Conservation (phyloP, 169 alveolate species). For the Eimeria praecox region DNA sequence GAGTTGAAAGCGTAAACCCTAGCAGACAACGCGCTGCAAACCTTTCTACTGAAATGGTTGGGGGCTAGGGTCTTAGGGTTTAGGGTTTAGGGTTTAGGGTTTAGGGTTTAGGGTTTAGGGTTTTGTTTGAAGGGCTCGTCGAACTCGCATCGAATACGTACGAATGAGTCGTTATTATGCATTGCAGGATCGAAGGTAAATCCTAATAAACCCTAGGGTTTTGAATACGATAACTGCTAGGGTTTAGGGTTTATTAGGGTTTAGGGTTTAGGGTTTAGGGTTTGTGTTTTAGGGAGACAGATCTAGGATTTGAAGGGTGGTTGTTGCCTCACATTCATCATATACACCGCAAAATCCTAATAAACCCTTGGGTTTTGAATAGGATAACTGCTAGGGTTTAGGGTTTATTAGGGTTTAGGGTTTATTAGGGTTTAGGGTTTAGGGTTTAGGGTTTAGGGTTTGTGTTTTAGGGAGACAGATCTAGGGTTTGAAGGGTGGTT, state of each 20-base stretch:
- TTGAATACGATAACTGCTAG: too few species aligned
- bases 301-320: constrained; percentile 82
- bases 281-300: constrained; percentile 68
- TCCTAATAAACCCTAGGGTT: constrained; percentile 3
- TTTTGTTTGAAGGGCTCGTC: constrained; percentile 57
- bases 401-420: too few species aligned
- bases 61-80: too few species aligned
- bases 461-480: constrained; percentile 71
- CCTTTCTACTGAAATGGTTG: too few species aligned
- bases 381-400: too few species aligned
- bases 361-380: too few species aligned
- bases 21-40: neutral
- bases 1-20: too few species aligned
- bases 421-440: too few species aligned
- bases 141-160: constrained; percentile 80
- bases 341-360: constrained; percentile 62
- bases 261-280: neutral
- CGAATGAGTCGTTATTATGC: constrained; percentile 83
- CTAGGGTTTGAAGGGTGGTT: constrained; percentile 80
- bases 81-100: neutral
- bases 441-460: too few species aligned
- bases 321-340: constrained; percentile 78
- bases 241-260: constrained; percentile 23
- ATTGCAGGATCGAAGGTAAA: constrained; percentile 77
- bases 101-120: constrained; percentile 3